Base-by-base conservation (phyloP, 257 asterid species). In the Ilex asprella region DNA sequence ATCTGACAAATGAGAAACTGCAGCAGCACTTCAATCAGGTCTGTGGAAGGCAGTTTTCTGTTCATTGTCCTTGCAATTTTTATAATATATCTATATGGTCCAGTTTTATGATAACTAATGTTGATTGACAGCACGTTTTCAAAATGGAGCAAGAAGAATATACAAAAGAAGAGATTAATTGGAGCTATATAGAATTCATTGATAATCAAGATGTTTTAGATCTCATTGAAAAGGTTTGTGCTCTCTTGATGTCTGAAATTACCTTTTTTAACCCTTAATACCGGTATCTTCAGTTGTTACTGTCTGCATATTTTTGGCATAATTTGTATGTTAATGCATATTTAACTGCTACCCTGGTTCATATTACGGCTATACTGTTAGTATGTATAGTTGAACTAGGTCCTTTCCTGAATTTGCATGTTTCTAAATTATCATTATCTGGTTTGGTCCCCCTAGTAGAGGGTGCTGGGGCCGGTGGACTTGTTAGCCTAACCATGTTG, bases 11-110 rank as follows among this genome's bases (percentile, higher is more conserved):
- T 70, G 98, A 92, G 86, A 92, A 92, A 81, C 98, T 92, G 67
- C 98, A 92, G 73, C 98, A 92, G 84, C 98, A 92, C 75, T 92
- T 92, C 75, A 92, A 93, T 77, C 99, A 92, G 99, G 99, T 89
- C 64, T 9, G 55, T 50, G 13, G 55, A 50, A 50, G 55, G 55
- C n/a, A 60, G 31, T 56, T 43, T 58, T 62, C 54, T 53, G 2
- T 66, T 64, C 10, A 15, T 54, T 56, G 6, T 67, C 56, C 70
- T 64, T 50, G 51, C 41, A 31, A 53, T 62, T 55, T 60, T 55
- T 31, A 63, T 29, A 21, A 44, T 49, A 43, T 64, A 16, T 63
- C 57, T 12, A 10, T 39, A 21, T 67, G 39, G 55, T 61, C 53
- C 70, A 43, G 57, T 50, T 60, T 39, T 59, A 13, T 75, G 60